phyloP scores from a whole-genome alignment of 495 filamentous ascomycete genomes.

The Tuber umbilicatum region DNA sequence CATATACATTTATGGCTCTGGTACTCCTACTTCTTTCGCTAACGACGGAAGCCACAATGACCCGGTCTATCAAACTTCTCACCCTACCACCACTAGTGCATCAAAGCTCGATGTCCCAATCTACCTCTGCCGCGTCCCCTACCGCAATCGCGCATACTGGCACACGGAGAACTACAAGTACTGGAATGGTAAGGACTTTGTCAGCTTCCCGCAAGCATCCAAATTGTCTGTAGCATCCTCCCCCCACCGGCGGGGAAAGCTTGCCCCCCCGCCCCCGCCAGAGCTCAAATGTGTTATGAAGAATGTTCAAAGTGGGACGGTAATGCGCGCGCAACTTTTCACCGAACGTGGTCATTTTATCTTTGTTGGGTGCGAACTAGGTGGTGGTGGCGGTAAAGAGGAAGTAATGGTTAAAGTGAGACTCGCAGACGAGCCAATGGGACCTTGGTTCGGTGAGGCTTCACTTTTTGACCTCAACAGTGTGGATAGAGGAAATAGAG shows the following conservation, averaged over 20 bases:
- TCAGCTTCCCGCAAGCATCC: background rate
- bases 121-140: conserved; percentile 22
- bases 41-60: background rate
- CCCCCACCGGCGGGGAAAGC: background rate
- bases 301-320: conserved; percentile 7
- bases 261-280: background rate
- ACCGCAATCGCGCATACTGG: conserved; percentile 17
- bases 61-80: background rate
- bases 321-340: conserved; percentile 20
- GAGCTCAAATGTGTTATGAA: conserved; percentile 11
- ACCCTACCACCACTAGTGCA: background rate
- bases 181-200: conserved; percentile 21
- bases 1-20: conserved; percentile 26
- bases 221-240: background rate
- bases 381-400: conserved; percentile 1
- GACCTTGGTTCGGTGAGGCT: conserved; percentile 17
- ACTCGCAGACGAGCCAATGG: conserved; percentile 22
- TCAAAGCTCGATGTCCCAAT: conserved; percentile 5
- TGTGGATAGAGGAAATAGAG: background rate
- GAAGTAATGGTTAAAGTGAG: conserved; percentile 7
- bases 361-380: conserved; percentile 12
- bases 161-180: conserved; percentile 17
- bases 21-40: background rate
- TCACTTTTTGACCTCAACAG: conserved; percentile 13
- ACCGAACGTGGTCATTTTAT: conserved; percentile 10